These are phyloP conservation scores for baker's yeast (Saccharomyces cerevisiae) DNA, from an alignment of 805 yeast species.

Conservation along the genomic window DNA sequence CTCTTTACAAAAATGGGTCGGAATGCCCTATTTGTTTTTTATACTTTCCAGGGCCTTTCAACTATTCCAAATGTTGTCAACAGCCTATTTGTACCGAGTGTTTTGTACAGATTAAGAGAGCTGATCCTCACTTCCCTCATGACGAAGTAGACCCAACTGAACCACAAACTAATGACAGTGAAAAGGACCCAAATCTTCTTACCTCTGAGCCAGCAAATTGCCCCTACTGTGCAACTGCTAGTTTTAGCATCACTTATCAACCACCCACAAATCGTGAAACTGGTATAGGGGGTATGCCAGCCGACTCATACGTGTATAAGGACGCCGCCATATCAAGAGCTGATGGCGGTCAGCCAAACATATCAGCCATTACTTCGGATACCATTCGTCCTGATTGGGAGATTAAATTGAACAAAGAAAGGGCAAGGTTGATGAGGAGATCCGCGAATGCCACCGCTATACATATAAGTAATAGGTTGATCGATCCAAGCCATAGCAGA, in stretches of 20 bases:
- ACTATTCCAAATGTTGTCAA: constrained; percentile 77
- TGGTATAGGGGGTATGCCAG: constrained; percentile 50
- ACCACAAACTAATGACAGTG: constrained; percentile 23
- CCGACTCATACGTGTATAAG: constrained; percentile 32
- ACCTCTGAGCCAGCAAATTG: constrained; percentile 85
- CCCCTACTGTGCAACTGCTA: constrained; percentile 85
- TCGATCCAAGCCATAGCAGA: constrained; percentile 28
- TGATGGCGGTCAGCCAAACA: constrained; percentile 34
- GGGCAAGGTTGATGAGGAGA: constrained; percentile 69
- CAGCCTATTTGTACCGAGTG: constrained; percentile 96
- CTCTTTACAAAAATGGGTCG: constrained; percentile 55
- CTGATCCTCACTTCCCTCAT: constrained; percentile 89
- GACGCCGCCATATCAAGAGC: constrained; percentile 4
- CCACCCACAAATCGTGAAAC: constrained; percentile 47
- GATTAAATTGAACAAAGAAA: constrained; percentile 57
- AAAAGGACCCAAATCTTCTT: constrained; percentile 49
- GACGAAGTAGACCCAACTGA: constrained; percentile 38
- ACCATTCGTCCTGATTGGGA: constrained; percentile 92
- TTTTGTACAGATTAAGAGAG: constrained; percentile 78
- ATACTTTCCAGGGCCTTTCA: constrained; percentile 52
- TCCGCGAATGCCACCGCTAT: constrained; percentile 93
- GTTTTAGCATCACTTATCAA: constrained; percentile 77
- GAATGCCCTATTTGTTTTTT: constrained; percentile 96
- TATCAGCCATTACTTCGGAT: constrained; percentile 58
- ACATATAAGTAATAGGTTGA: constrained; percentile 74